These are phyloP conservation scores for Penicillium sp. DNA, from an alignment of 2,329 filamentous ascomycete genomes.

Conservation along the genomic window DNA sequence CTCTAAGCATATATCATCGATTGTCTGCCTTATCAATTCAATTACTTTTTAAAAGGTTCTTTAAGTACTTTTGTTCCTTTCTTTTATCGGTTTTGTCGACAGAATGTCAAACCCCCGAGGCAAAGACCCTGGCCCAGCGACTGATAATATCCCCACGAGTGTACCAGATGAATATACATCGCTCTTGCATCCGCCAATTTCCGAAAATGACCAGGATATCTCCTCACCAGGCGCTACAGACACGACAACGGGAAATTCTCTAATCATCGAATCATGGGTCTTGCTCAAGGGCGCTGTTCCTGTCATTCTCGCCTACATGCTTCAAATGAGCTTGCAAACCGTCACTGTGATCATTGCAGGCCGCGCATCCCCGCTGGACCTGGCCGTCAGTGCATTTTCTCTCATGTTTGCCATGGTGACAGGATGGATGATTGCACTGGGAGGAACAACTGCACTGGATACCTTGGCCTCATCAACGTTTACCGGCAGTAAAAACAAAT, in stretches of 20 bases:
- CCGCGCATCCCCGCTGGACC: conserved; percentile 72
- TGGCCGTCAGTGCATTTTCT: conserved; percentile 80
- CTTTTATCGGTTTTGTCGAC: not conserved
- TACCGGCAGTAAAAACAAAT: conserved; percentile 75
- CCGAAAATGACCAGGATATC: not conserved
- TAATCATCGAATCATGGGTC: conserved; percentile 60
- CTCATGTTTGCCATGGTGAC: conserved; percentile 95
- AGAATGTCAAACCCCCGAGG: not conserved
- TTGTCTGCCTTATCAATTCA: not conserved
- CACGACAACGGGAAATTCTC: not conserved
- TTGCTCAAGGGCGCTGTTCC: conserved; percentile 69
- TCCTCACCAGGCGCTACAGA: not conserved
- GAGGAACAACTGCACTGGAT: conserved; percentile 82
- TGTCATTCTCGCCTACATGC: conserved; percentile 78
- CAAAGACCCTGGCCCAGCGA: not conserved
- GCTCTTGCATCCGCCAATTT: not conserved
- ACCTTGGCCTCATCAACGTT: conserved; percentile 81
- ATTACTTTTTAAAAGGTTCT: not conserved
- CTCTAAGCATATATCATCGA: not conserved
- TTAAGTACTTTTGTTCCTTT: not conserved
- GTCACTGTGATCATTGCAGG: conserved; percentile 79
- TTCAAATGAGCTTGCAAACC: conserved; percentile 84
- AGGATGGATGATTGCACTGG: conserved; percentile 81
- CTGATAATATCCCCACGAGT: not conserved
- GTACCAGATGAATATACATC: not conserved